phyloP scores from a whole-genome alignment of 2,329 filamentous ascomycete genomes.

The Exophiala viscosa region DNA sequence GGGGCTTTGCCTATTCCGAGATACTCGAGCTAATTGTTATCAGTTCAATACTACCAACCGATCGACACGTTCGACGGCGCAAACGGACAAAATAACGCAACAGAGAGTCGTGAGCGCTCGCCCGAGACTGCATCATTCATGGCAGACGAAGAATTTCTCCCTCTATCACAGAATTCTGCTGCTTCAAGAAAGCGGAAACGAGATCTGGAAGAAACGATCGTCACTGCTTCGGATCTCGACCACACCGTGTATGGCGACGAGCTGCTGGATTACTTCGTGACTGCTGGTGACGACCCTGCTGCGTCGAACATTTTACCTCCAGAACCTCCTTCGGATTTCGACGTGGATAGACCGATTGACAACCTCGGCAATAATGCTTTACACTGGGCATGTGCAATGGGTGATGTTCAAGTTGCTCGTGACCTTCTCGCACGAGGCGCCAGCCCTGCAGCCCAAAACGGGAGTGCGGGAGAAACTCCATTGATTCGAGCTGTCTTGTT shows the following conservation, averaged over 20 bases:
- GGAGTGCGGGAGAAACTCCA: constrained; percentile 81
- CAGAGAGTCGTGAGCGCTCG: constrained; percentile 77
- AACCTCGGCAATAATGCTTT: constrained; percentile 87
- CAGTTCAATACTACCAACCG: constrained; percentile 36
- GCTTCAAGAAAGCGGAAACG: constrained; percentile 71
- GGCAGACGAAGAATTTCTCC: constrained; percentile 74
- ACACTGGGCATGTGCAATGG: constrained; percentile 98
- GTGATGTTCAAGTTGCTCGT: constrained; percentile 85
- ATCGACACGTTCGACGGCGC: constrained; percentile 63
- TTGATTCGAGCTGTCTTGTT: constrained; percentile 93
- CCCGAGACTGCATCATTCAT: constrained; percentile 80
- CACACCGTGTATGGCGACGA: constrained; percentile 91
- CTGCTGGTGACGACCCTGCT: constrained; percentile 71
- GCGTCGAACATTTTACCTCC: constrained; percentile 58
- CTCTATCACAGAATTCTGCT: constrained; percentile 61
- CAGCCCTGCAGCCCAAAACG: constrained; percentile 67
- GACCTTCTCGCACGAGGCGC: constrained; percentile 80
- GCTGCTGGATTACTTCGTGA: constrained; percentile 92
- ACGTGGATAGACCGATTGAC: constrained; percentile 89
- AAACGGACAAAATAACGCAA: constrained; percentile 63
- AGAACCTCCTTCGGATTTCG: constrained; percentile 77
- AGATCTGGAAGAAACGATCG: constrained; percentile 53
- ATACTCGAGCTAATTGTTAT: neutral
- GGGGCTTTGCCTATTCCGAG: neutral
- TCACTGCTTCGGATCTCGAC: constrained; percentile 62